phyloP scores from a whole-genome alignment of 1,284 basidiomycete genomes.

The Microbotryum violaceum region DNA sequence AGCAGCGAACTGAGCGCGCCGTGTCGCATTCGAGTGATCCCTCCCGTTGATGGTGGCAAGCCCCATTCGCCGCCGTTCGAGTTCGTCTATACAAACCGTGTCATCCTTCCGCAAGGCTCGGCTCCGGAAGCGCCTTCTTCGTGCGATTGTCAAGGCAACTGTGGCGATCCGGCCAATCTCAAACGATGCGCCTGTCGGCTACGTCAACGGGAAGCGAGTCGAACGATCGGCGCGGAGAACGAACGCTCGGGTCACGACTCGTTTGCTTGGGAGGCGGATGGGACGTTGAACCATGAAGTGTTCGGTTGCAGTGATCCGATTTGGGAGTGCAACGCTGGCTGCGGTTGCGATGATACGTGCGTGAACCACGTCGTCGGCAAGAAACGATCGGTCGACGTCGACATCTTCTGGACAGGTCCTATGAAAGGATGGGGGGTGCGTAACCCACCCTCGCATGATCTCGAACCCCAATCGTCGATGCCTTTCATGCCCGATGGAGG shows the following conservation, averaged over 20 bases:
- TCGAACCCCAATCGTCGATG: background rate
- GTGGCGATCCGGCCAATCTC: conserved; percentile 8
- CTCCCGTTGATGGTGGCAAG: background rate
- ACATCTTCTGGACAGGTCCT: conserved; percentile 11
- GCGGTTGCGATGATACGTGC: conserved; percentile 20
- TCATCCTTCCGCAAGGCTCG: conserved; percentile 14
- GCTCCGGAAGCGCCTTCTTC: conserved; percentile 16
- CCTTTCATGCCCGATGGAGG: background rate
- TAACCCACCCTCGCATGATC: background rate
- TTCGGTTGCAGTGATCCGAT: background rate
- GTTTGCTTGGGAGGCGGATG: conserved; percentile 17
- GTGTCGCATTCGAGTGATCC: conserved; percentile 12
- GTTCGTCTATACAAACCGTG: conserved; percentile 25
- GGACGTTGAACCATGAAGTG: background rate
- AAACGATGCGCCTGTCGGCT: conserved; percentile 8
- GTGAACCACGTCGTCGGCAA: conserved; percentile 18
- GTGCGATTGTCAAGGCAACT: conserved; percentile 23
- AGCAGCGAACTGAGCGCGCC: background rate
- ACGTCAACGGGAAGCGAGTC: conserved; percentile 12
- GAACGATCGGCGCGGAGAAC: background rate
- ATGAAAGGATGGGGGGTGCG: conserved; percentile 22
- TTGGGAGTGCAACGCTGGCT: conserved; percentile 29
- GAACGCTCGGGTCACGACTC: background rate
- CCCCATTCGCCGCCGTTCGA: conserved; percentile 19
- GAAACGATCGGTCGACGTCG: conserved; percentile 1